Percentiles rank a stretch among this genome's conserved stretches.
Evolutionary conservation across 257 asterid species (phyloP).

Genomic region (Lithospermum erythrorhizon): DNA sequence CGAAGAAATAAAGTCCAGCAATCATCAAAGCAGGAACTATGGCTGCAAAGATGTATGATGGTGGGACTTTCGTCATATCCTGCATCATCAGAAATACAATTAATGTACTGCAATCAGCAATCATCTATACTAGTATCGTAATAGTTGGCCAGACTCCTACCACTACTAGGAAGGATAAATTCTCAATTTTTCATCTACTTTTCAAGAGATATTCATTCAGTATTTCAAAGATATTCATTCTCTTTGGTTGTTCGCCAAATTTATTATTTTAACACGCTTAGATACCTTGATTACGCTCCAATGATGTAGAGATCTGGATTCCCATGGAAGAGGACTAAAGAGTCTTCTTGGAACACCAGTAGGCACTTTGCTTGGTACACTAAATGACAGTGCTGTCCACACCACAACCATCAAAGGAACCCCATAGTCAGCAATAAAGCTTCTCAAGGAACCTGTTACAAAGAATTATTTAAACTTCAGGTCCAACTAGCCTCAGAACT

Average conservation of each 20-base stretch:
- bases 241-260: neutral
- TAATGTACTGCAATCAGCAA: neutral
- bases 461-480: neutral
- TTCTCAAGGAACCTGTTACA: constrained; percentile 24
- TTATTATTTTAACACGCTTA: neutral
- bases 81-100: constrained; percentile 6
- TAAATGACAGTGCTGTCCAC: constrained; percentile 34
- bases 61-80: constrained; percentile 55
- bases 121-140: no score
- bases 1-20: constrained; percentile 57
- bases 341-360: constrained; percentile 44
- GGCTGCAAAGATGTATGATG: constrained; percentile 34
- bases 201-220: no score
- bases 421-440: constrained; percentile 52
- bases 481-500: neutral
- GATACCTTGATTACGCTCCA: constrained; percentile 48
- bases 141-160: neutral
- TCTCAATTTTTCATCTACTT: neutral
- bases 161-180: neutral
- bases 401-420: constrained; percentile 42
- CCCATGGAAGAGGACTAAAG: constrained; percentile 40
- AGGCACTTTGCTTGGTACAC: constrained; percentile 28
- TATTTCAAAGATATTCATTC: neutral
- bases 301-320: constrained; percentile 30
- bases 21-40: constrained; percentile 48